phyloP scores from a whole-genome alignment of 208 protist species.

The Acanthamoeba lenticulata region DNA sequence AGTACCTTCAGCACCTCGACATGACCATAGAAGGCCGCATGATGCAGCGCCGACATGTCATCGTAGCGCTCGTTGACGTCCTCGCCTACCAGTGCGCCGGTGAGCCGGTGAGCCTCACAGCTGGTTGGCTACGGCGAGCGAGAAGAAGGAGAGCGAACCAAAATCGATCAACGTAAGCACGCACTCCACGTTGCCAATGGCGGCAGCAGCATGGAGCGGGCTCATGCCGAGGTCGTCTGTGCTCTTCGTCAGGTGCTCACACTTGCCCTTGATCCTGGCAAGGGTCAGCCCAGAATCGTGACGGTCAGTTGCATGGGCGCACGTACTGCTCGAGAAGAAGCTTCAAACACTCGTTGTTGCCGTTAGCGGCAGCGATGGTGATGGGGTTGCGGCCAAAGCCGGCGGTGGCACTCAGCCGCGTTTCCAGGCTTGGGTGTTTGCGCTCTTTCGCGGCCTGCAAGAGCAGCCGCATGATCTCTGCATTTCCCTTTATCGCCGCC shows the following conservation, averaged over 20 bases:
- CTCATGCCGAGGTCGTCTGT: neutral
- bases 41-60: slow-evolving; percentile 34
- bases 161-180: neutral
- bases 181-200: slow-evolving; percentile 10
- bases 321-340: slow-evolving; percentile 6
- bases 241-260: neutral
- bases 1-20: slow-evolving; percentile 39
- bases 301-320: neutral
- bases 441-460: neutral
- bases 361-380: neutral
- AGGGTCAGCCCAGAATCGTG: neutral
- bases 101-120: neutral
- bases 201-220: neutral
- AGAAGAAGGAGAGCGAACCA: neutral
- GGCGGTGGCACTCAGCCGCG: neutral
- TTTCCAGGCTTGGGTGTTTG: neutral
- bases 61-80: slow-evolving; percentile 20
- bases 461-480: slow-evolving; percentile 6
- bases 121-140: neutral
- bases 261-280: neutral
- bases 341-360: neutral
- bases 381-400: neutral
- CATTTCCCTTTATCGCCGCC: neutral
- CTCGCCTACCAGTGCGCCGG: neutral
- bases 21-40: slow-evolving; percentile 39